These are phyloP conservation scores for Crassisporium funariophilum DNA, from an alignment of 768 basidiomycete genomes.

Conservation along the genomic window DNA sequence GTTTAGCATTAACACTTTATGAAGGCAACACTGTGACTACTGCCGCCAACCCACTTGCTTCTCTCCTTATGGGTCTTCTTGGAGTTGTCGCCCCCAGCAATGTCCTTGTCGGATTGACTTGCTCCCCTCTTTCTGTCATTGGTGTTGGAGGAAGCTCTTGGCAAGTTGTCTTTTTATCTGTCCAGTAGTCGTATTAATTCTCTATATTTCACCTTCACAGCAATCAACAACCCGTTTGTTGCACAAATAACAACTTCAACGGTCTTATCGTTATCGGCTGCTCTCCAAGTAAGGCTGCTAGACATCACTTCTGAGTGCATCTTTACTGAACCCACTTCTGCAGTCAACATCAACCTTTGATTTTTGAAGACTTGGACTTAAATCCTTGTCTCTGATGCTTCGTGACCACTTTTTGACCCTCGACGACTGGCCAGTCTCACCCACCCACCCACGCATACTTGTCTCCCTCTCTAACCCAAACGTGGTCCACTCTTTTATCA, in stretches of 20 bases:
- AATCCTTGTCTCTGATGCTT: not conserved
- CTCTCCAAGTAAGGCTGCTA: conserved; percentile 37
- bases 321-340: conserved; percentile 1
- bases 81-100: conserved; percentile 28
- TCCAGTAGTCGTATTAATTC: too few species aligned
- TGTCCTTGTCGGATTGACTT: conserved; percentile 36
- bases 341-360: conserved; percentile 25
- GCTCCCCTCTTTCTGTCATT: conserved; percentile 33
- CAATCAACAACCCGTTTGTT: conserved; percentile 46
- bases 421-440: conserved; percentile 9
- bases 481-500: conserved; percentile 25
- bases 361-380: not conserved
- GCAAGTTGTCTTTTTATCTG: too few species aligned
- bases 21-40: conserved; percentile 31
- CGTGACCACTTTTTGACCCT: conserved; percentile 4
- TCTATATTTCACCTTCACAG: too few species aligned
- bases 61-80: conserved; percentile 29
- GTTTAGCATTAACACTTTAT: not conserved
- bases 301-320: not conserved
- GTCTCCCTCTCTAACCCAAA: conserved; percentile 8
- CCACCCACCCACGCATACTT: conserved; percentile 3
- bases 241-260: conserved; percentile 43
- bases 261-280: conserved; percentile 48
- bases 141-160: conserved; percentile 36
- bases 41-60: conserved; percentile 14